Conservation (phyloP, 2,329 filamentous ascomycete species). For the Aureobasidium lini region DNA sequence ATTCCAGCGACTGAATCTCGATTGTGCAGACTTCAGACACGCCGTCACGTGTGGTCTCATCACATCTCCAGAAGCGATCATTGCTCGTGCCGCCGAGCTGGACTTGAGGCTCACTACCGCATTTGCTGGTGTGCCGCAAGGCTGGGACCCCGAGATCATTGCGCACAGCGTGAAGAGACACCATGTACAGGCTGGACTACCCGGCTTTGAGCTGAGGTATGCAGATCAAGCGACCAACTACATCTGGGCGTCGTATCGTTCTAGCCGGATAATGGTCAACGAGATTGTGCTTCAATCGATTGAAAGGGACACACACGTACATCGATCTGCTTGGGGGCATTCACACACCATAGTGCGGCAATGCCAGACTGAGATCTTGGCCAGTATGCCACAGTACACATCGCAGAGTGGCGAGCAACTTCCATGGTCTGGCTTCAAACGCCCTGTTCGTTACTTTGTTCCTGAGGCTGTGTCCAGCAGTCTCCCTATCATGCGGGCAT, state of each 20-base stretch:
- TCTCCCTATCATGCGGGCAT: background rate
- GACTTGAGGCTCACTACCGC: background rate
- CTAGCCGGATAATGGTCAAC: background rate
- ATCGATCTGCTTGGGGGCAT: background rate
- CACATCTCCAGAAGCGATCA: background rate
- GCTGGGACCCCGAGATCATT: background rate
- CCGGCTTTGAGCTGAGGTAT: background rate
- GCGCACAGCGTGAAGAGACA: background rate
- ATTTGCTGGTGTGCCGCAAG: background rate
- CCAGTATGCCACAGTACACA: background rate
- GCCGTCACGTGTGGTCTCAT: background rate
- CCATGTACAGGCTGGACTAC: background rate
- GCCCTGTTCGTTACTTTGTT: background rate
- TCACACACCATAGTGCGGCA: background rate
- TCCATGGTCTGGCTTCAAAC: background rate
- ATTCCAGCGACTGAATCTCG: background rate
- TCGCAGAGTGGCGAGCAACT: background rate
- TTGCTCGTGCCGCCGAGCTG: background rate
- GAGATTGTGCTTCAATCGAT: background rate
- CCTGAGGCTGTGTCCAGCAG: background rate
- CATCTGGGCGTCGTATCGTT: background rate
- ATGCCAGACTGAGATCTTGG: conserved; percentile 3
- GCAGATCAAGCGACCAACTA: background rate
- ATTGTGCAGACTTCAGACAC: conserved; percentile 1
- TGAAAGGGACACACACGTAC: background rate